Evolutionary conservation across 2,329 filamentous ascomycete genomes (phyloP).

Genomic region (Tympanopsis confertula): DNA sequence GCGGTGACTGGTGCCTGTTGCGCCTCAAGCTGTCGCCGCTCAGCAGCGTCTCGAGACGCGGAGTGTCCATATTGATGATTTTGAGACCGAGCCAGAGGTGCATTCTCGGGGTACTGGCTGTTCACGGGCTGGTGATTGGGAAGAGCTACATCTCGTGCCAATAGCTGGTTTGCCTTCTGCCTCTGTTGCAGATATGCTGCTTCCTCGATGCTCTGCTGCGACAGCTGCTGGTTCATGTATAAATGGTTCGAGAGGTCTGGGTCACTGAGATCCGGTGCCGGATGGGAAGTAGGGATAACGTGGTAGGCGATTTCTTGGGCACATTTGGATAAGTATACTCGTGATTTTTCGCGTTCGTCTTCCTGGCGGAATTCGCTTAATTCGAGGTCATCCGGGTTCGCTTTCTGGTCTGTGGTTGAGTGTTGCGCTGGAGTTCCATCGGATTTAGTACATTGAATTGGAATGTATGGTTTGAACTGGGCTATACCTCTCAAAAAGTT

Average conservation of each 20-base stretch:
- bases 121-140: neutral
- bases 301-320: neutral
- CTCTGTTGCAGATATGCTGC: neutral
- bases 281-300: neutral
- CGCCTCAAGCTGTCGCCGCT: neutral
- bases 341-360: neutral
- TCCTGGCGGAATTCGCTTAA: neutral
- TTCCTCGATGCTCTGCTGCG: constrained; percentile 1
- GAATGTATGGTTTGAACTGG: too few species aligned
- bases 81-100: neutral
- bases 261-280: neutral
- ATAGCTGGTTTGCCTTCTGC: neutral
- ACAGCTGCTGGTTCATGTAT: neutral
- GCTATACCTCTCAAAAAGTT: neutral
- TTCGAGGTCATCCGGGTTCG: neutral
- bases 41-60: neutral
- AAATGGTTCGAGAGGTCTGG: neutral
- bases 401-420: neutral
- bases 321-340: neutral
- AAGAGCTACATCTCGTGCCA: neutral
- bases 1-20: neutral
- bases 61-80: neutral
- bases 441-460: neutral
- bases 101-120: neutral
- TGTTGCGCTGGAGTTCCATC: neutral